Evolutionary conservation across 2,329 filamentous ascomycete species (phyloP).

Genomic region (Tolypocladium ophioglossoides): DNA sequence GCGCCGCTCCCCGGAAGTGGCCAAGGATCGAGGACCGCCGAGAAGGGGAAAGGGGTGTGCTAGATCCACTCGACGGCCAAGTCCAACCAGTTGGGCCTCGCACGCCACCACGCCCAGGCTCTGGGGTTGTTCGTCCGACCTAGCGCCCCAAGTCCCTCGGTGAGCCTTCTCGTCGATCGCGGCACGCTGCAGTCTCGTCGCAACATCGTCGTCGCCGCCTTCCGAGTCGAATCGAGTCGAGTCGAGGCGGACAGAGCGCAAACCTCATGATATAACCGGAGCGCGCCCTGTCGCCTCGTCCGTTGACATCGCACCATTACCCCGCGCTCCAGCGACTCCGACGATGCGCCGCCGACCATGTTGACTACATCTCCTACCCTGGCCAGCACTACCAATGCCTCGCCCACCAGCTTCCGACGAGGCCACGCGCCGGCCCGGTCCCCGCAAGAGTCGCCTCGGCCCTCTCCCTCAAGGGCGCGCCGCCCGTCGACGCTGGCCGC

Average conservation of each 20-base stretch:
- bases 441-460: conserved; percentile 14
- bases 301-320: conserved; percentile 1
- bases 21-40: neutral
- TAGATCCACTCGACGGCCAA: neutral
- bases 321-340: conserved; percentile 12
- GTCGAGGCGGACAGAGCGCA: neutral
- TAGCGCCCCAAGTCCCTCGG: conserved; percentile 8
- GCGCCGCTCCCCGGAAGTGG: neutral
- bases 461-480: conserved; percentile 13
- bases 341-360: conserved; percentile 45
- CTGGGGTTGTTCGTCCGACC: neutral
- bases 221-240: neutral
- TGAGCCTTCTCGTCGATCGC: conserved; percentile 21
- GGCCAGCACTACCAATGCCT: conserved; percentile 40
- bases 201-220: conserved; percentile 6
- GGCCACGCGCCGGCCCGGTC: conserved; percentile 13
- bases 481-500: conserved; percentile 14
- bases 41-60: neutral
- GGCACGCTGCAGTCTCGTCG: conserved; percentile 5
- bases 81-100: neutral
- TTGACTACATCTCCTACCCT: conserved; percentile 47
- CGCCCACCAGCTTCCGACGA: conserved; percentile 34
- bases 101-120: neutral
- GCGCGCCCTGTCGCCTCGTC: conserved; percentile 1
- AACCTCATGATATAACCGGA: conserved; percentile 1